phyloP scores from a whole-genome alignment of 805 yeast genomes.

The Lipomyces chichibuensis region DNA sequence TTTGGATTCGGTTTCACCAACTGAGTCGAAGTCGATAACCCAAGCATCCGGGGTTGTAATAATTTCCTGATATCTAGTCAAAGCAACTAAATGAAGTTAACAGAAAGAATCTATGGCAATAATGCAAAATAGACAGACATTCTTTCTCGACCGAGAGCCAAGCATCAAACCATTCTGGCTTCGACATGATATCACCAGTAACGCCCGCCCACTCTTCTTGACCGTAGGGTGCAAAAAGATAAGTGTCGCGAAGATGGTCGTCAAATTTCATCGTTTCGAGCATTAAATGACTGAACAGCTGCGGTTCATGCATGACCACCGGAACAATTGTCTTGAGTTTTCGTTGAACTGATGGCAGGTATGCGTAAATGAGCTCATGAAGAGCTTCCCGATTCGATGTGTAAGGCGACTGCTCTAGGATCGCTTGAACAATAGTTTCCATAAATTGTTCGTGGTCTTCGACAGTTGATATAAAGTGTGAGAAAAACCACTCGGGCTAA shows the following conservation, averaged over 20 bases:
- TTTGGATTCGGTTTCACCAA: constrained; percentile 49
- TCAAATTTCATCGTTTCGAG: constrained; percentile 64
- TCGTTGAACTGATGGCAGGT: constrained; percentile 52
- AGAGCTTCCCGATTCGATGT: constrained; percentile 41
- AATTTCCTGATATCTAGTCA: constrained; percentile 56
- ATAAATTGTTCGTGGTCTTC: constrained; percentile 44
- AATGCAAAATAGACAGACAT: constrained; percentile 13
- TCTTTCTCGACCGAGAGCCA: constrained; percentile 61
- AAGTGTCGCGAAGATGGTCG: constrained; percentile 50
- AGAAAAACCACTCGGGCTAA: constrained; percentile 69
- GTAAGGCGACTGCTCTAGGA: constrained; percentile 29
- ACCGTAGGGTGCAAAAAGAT: constrained; percentile 52
- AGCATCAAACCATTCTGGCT: constrained; percentile 44
- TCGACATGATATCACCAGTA: constrained; percentile 40
- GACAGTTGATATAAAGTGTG: constrained; percentile 47
- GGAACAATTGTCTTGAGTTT: constrained; percentile 48
- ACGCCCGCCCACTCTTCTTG: constrained; percentile 52
- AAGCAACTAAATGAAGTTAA: constrained; percentile 46
- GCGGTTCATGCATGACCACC: constrained; percentile 45
- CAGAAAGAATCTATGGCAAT: neutral
- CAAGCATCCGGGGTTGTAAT: constrained; percentile 55
- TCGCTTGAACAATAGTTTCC: constrained; percentile 36
- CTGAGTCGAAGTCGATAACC: constrained; percentile 60
- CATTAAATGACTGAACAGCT: constrained; percentile 60
- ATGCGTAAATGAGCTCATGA: constrained; percentile 51